Evolutionary conservation across 2,329 filamentous ascomycete genomes (phyloP).

Genomic region (Botrytis sinoallii): DNA sequence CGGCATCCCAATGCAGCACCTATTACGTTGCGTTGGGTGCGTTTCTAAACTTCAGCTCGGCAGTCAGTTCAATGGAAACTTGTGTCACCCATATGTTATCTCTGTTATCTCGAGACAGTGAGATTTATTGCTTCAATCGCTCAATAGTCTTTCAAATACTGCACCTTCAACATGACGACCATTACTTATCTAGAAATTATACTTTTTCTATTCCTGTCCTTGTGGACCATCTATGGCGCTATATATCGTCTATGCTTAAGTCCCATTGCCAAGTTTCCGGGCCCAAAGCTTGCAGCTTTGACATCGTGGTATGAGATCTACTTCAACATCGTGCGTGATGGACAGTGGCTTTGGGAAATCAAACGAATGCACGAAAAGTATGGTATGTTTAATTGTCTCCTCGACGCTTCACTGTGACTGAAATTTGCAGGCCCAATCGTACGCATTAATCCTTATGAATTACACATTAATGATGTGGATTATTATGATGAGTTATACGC

Average conservation of each 20-base stretch:
- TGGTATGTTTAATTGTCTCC: constrained; percentile 36
- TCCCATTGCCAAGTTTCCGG: constrained; percentile 37
- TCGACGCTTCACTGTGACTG: neutral
- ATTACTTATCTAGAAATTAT: neutral
- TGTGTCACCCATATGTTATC: neutral
- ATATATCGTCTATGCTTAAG: constrained; percentile 38
- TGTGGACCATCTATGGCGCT: constrained; percentile 17
- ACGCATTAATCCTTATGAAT: constrained; percentile 36
- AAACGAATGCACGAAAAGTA: constrained; percentile 44
- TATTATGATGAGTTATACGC: constrained; percentile 44
- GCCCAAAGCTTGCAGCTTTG: constrained; percentile 37
- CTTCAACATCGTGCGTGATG: constrained; percentile 44
- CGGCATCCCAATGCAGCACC: neutral
- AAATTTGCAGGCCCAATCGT: constrained; percentile 1
- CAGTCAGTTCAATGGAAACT: neutral
- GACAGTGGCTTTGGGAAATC: constrained; percentile 45
- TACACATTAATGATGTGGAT: constrained; percentile 39
- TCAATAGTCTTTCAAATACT: neutral
- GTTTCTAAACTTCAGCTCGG: neutral
- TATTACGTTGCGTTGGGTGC: neutral
- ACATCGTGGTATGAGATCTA: constrained; percentile 38
- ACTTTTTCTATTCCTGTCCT: neutral
- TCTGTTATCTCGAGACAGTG: neutral
- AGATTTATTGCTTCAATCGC: neutral
- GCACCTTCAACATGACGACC: neutral